Base-by-base conservation (phyloP, 208 protist species). In the Crithidia mellificae region DNA sequence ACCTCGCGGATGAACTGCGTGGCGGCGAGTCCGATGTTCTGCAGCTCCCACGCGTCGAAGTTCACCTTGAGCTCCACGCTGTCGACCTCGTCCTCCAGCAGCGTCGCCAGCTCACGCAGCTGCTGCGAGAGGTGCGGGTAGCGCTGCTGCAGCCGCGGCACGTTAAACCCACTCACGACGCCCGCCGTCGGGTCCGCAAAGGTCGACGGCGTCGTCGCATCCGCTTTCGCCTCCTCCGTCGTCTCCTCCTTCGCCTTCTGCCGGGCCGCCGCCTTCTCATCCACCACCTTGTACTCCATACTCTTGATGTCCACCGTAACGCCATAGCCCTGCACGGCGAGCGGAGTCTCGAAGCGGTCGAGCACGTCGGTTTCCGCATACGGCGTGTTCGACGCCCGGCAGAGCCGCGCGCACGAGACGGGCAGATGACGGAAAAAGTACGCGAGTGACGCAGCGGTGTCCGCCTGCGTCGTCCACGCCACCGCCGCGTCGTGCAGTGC, bases 281-380 rank as follows among this genome's bases (percentile, higher is more conserved):
- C 95, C 12, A 98, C 68, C 27, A 88, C 94, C 62, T 98, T 99
- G 84, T 99, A 99, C 83, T 99, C 98, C 67, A 95, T 95, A 70
- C 88, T 98, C 61, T 99, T 99, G 43, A 99, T 81, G 24, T 96
- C 92, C 12, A 99, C 80, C 47, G 96, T 96, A 7, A 96, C 94
- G 20, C 96, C 98, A 72, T 98, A 99, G 22, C 98, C 97, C 54
- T 88, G 84, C 30, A 98, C 74, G 22, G 49, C 58, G 5, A 97
- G 65, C 0, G 79, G 63, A 11, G 47, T 56, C 29, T 88, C 73
- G 75, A 78, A 88, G 52, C 65, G 39, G 15, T 65, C 46, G n/a
- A 29, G 9, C 12, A 65, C n/a, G n/a, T n/a, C n/a, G n/a, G n/a
- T n/a, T n/a, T n/a, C n/a, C n/a, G n/a, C n/a, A n/a, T n/a, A n/a